Evolutionary conservation across 2,329 filamentous ascomycete genomes (phyloP).

Genomic region (Phoma sp.): DNA sequence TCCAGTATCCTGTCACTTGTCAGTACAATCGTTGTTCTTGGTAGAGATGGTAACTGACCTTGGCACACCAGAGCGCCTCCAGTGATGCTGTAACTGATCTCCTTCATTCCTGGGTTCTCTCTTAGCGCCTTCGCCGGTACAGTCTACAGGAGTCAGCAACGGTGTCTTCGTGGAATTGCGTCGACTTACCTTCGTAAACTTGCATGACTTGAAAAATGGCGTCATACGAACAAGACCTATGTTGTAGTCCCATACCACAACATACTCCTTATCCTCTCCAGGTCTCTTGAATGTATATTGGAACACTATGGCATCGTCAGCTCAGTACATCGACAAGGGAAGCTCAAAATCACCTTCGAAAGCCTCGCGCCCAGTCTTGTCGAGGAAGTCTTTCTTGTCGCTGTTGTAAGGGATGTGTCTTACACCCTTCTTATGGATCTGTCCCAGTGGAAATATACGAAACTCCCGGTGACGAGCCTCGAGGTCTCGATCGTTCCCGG

Average conservation of each 20-base stretch:
- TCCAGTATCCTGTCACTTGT: slow-evolving; percentile 80
- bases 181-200: slow-evolving; percentile 78
- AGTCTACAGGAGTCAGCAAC: slow-evolving; percentile 64
- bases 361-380: slow-evolving; percentile 84
- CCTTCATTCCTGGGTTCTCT: slow-evolving; percentile 77
- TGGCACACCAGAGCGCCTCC: slow-evolving; percentile 89
- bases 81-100: slow-evolving; percentile 94
- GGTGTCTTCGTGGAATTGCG: not conserved
- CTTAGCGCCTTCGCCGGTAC: slow-evolving; percentile 78
- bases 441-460: slow-evolving; percentile 69
- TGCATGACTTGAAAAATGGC: slow-evolving; percentile 89
- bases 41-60: slow-evolving; percentile 40
- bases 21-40: slow-evolving; percentile 1
- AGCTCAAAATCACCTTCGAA: slow-evolving; percentile 74
- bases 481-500: slow-evolving; percentile 59
- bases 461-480: slow-evolving; percentile 67
- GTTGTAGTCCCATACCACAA: slow-evolving; percentile 97
- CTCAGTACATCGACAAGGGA: not conserved
- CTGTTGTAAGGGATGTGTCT: slow-evolving; percentile 91
- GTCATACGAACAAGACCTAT: slow-evolving; percentile 92
- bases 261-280: slow-evolving; percentile 67
- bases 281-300: slow-evolving; percentile 82
- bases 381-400: slow-evolving; percentile 86
- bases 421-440: slow-evolving; percentile 56
- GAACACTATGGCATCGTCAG: slow-evolving; percentile 65